phyloP scores from a whole-genome alignment of 2,329 filamentous ascomycete genomes.

The Fusarium nisikadoi region DNA sequence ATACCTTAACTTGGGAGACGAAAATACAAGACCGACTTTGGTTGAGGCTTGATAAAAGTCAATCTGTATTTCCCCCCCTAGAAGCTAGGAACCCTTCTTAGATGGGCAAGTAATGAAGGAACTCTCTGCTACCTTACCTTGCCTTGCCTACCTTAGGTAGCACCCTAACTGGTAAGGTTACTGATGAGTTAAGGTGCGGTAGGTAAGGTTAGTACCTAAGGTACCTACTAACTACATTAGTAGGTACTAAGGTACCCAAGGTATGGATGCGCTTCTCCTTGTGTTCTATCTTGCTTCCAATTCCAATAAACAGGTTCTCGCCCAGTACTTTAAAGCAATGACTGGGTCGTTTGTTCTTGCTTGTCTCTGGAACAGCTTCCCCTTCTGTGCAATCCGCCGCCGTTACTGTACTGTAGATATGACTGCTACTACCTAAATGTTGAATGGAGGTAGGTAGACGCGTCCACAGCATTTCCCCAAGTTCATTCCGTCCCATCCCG shows the following conservation, averaged over 20 bases:
- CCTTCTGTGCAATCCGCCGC: background rate
- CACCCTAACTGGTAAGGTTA: background rate
- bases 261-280: background rate
- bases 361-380: slow-evolving; percentile 10
- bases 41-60: background rate
- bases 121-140: background rate
- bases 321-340: background rate
- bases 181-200: background rate
- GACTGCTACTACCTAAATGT: background rate
- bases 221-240: too few relatives aligned
- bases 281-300: slow-evolving; percentile 1
- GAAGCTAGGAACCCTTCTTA: background rate
- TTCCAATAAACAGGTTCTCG: background rate
- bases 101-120: background rate
- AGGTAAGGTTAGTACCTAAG: too few relatives aligned
- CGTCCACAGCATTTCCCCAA: slow-evolving; percentile 21
- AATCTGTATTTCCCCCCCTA: background rate
- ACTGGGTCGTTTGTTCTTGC: slow-evolving; percentile 12
- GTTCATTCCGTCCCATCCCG: slow-evolving; percentile 17
- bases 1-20: background rate
- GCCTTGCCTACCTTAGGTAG: background rate
- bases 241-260: background rate
- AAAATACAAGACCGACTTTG: background rate
- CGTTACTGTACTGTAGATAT: background rate
- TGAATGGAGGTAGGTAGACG: background rate